These are phyloP conservation scores for Rosa rugosa DNA, from an alignment of 306 rosid genomes.

Conservation along the genomic window DNA sequence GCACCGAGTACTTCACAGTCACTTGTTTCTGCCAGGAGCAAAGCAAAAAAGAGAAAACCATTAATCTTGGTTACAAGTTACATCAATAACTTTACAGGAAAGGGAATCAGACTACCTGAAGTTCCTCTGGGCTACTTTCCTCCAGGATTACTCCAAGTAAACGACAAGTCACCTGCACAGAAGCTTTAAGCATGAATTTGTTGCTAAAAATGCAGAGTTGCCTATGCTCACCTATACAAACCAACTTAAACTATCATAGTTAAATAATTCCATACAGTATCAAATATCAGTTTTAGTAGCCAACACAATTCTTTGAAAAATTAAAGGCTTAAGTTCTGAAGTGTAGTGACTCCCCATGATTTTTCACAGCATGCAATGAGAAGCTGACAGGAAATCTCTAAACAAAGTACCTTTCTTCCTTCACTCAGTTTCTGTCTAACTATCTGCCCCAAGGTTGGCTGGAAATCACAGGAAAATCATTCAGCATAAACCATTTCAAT, in stretches of 20 bases:
- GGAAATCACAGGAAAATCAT: slow-evolving; percentile 31
- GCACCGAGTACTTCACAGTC: slow-evolving; percentile 77
- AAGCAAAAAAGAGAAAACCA: slow-evolving; percentile 9
- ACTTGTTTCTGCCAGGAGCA: slow-evolving; percentile 69
- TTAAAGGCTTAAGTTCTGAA: background rate
- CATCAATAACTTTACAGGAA: slow-evolving; percentile 17
- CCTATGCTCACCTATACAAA: background rate
- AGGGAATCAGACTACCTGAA: slow-evolving; percentile 64
- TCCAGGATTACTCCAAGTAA: slow-evolving; percentile 86
- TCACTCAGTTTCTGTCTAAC: slow-evolving; percentile 89
- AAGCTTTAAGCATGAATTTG: slow-evolving; percentile 11
- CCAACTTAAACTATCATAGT: slow-evolving; percentile 6
- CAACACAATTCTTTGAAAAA: background rate
- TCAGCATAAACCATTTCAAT: slow-evolving; percentile 28
- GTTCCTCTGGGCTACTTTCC: slow-evolving; percentile 86
- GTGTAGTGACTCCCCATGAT: background rate
- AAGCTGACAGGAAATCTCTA: background rate
- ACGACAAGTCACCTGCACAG: slow-evolving; percentile 76
- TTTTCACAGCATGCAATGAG: slow-evolving; percentile 7
- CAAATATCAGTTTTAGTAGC: background rate
- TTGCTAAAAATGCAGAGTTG: slow-evolving; percentile 1
- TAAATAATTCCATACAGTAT: background rate
- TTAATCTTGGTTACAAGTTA: slow-evolving; percentile 23
- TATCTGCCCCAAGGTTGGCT: slow-evolving; percentile 91
- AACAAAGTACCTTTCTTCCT: slow-evolving; percentile 83